These are phyloP conservation scores for Lineolata rhizophorae DNA, from an alignment of 495 filamentous ascomycete genomes.

Conservation along the genomic window DNA sequence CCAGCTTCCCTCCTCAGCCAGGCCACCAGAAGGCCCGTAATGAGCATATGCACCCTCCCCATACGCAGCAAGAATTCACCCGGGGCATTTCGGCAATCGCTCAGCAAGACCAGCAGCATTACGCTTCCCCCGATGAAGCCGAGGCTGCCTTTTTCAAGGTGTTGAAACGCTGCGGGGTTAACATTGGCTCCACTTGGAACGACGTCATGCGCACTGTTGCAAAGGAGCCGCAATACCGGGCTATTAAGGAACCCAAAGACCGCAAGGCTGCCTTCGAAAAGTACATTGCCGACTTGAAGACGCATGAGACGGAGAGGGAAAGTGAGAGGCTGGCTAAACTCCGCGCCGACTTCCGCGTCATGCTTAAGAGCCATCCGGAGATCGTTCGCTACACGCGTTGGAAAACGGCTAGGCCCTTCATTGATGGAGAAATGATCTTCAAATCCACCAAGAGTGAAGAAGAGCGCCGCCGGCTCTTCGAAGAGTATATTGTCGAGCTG, in stretches of 20 bases:
- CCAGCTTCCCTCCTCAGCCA: slow-evolving; percentile 22
- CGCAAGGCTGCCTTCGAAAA: slow-evolving; percentile 88
- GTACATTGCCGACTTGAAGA: slow-evolving; percentile 72
- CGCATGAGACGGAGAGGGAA: slow-evolving; percentile 85
- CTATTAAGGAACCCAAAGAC: slow-evolving; percentile 83
- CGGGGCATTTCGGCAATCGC: too few relatives aligned
- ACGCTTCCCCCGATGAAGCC: slow-evolving; percentile 68
- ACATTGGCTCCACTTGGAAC: slow-evolving; percentile 84
- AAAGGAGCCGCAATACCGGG: slow-evolving; percentile 82
- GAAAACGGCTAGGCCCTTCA: slow-evolving; percentile 88
- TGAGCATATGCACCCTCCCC: too few relatives aligned
- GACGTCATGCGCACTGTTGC: slow-evolving; percentile 74
- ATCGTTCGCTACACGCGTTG: slow-evolving; percentile 96
- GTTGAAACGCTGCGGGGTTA: slow-evolving; percentile 61
- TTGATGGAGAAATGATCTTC: slow-evolving; percentile 90
- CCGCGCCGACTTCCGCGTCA: slow-evolving; percentile 80
- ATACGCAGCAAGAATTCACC: too few relatives aligned
- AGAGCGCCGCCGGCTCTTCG: slow-evolving; percentile 80
- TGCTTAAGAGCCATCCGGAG: slow-evolving; percentile 91
- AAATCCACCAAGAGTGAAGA: slow-evolving; percentile 70
- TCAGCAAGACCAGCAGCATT: slow-evolving; percentile 75
- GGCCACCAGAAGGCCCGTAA: too few relatives aligned
- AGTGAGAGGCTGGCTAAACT: slow-evolving; percentile 89
- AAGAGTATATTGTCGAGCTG: slow-evolving; percentile 76
- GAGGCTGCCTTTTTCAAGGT: slow-evolving; percentile 88